Percentiles rank a stretch among this genome's conserved stretches.
Conservation (phyloP, 2,329 filamentous ascomycete species). For the Fusarium siculi region DNA sequence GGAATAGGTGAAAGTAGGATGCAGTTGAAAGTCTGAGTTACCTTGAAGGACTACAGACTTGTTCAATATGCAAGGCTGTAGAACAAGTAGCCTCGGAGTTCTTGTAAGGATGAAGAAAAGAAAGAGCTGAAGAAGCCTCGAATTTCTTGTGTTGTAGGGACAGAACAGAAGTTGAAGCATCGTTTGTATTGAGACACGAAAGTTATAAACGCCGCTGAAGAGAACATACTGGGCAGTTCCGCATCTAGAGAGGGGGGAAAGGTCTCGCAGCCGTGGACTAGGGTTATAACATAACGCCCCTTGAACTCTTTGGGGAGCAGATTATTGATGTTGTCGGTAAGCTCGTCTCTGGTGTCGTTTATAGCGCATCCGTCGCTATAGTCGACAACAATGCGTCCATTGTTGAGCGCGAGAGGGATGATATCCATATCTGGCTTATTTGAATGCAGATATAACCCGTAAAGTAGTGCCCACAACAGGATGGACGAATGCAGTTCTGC, state of each 20-base stretch:
- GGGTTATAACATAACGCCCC: neutral
- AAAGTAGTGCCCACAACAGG: neutral
- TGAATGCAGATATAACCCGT: rapidly evolving
- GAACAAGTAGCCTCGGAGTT: neutral
- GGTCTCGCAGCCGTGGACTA: neutral
- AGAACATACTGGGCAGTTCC: rapidly evolving
- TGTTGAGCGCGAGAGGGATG: rapidly evolving
- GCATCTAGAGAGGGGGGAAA: rapidly evolving
- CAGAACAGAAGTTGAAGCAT: neutral
- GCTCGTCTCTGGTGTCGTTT: rapidly evolving
- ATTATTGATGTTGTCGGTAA: neutral
- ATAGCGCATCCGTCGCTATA: rapidly evolving
- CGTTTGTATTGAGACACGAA: neutral
- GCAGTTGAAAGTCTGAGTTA: neutral
- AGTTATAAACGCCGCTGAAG: rapidly evolving
- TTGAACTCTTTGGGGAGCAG: rapidly evolving
- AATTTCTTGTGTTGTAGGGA: no score
- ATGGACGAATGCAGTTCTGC: neutral
- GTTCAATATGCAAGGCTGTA: neutral
- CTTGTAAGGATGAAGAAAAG: neutral
- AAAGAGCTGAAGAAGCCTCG: neutral
- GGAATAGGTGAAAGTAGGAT: neutral
- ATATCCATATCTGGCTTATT: neutral
- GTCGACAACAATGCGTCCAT: rapidly evolving
- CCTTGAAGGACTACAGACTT: neutral